Conservation (phyloP, 1,139 yeast genomes). For the Zygosaccharomyces pseudobailii region DNA sequence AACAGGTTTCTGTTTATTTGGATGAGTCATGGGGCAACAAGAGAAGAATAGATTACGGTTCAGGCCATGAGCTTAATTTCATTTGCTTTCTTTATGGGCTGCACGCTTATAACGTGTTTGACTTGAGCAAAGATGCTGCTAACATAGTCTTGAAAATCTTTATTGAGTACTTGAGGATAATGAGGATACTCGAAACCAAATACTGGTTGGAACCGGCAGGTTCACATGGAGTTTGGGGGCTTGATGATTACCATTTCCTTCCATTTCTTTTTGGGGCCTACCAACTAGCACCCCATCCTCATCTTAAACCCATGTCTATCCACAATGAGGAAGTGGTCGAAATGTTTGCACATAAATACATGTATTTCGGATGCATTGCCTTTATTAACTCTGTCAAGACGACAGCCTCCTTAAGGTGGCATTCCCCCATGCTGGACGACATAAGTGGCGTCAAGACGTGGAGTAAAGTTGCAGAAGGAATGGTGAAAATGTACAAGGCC, state of each 20-base stretch:
- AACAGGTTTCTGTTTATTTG: constrained; percentile 51
- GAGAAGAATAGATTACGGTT: constrained; percentile 88
- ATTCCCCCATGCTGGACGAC: constrained; percentile 96
- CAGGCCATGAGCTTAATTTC: constrained; percentile 93
- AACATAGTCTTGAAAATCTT: constrained; percentile 62
- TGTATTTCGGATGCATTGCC: constrained; percentile 82
- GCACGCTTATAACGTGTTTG: constrained; percentile 39
- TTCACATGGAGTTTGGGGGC: constrained; percentile 94
- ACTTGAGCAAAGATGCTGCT: constrained; percentile 40
- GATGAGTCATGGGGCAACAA: constrained; percentile 79
- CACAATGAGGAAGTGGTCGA: constrained; percentile 83
- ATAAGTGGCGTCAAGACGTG: constrained; percentile 88
- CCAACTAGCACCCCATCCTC: constrained; percentile 72
- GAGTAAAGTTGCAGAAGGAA: constrained; percentile 88
- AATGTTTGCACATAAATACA: constrained; percentile 64
- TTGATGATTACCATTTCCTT: constrained; percentile 92
- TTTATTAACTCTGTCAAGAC: constrained; percentile 84
- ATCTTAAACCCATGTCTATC: constrained; percentile 79
- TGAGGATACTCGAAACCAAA: constrained; percentile 38
- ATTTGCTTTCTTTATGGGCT: constrained; percentile 63
- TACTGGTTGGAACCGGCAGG: constrained; percentile 98
- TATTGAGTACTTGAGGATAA: constrained; percentile 39
- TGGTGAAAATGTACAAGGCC: constrained; percentile 92
- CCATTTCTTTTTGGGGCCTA: constrained; percentile 87
- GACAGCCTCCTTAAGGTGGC: constrained; percentile 80